Conservation (phyloP, 2,329 filamentous ascomycete genomes). For the Stagonosporopsis rhizophila region DNA sequence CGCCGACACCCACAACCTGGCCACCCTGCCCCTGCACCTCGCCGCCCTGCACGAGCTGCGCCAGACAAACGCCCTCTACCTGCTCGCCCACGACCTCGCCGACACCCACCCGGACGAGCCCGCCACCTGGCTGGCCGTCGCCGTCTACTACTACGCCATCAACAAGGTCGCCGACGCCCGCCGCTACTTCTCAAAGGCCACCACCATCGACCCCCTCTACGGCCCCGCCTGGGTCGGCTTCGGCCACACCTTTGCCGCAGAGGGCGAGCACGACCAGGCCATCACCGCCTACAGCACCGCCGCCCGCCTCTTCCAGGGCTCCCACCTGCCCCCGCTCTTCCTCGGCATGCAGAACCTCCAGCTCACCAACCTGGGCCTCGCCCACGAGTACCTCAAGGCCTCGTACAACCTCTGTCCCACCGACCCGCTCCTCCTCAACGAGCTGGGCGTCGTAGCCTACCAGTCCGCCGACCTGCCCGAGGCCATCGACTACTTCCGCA, state of each 20-base stretch:
- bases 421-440: conserved; percentile 91
- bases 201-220: conserved; percentile 96
- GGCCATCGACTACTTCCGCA: conserved; percentile 78
- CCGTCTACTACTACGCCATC: conserved; percentile 91
- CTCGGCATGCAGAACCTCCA: conserved; percentile 98
- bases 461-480: conserved; percentile 82
- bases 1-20: conserved; percentile 87
- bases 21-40: conserved; percentile 87
- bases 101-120: conserved; percentile 91
- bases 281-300: conserved; percentile 98
- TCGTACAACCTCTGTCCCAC: conserved; percentile 83
- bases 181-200: conserved; percentile 95
- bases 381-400: conserved; percentile 91
- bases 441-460: conserved; percentile 95
- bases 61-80: conserved; percentile 86
- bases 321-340: conserved; percentile 93
- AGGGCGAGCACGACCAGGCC: conserved; percentile 97
- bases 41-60: conserved; percentile 88
- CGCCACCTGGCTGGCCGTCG: conserved; percentile 91
- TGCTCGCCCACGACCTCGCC: conserved; percentile 90
- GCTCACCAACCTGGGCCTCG: conserved; percentile 91
- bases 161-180: conserved; percentile 90
- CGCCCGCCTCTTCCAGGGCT: conserved; percentile 92
- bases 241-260: conserved; percentile 95
- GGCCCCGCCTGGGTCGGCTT: conserved; percentile 99